Conservation (phyloP, 371 early-diverging fungal genomes). For the Fennellomyces sp. region DNA sequence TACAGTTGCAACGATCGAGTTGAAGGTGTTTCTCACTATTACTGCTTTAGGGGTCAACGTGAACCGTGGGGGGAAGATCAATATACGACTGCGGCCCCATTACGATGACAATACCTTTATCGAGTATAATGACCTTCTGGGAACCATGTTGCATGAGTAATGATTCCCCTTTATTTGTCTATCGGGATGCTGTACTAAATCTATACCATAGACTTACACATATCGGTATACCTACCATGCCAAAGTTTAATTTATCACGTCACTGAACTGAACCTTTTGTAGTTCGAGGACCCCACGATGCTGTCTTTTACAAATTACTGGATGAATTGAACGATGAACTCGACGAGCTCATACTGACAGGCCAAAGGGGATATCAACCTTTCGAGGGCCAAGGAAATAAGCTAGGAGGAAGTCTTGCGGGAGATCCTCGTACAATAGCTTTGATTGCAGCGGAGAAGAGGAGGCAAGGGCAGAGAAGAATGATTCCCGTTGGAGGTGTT, state of each 20-base stretch:
- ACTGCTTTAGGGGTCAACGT: constrained; percentile 56
- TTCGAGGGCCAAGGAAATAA: constrained; percentile 47
- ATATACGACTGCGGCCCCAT: constrained; percentile 57
- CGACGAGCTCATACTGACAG: constrained; percentile 43
- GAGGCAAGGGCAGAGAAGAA: constrained; percentile 27
- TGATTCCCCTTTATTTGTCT: not conserved
- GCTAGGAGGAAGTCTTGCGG: constrained; percentile 32
- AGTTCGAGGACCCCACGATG: constrained; percentile 70
- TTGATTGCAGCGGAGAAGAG: constrained; percentile 57
- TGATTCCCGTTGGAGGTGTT: constrained; percentile 55
- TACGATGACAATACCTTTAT: constrained; percentile 50
- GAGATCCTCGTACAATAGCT: constrained; percentile 27
- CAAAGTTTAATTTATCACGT: not conserved
- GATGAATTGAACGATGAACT: constrained; percentile 59
- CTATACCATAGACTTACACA: constrained; percentile 48
- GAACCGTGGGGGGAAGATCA: constrained; percentile 60
- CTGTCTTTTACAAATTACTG: constrained; percentile 58
- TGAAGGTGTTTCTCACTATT: not conserved
- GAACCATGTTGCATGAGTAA: constrained; percentile 71
- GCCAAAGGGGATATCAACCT: constrained; percentile 51
- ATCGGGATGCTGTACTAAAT: not conserved
- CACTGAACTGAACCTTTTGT: constrained; percentile 8
- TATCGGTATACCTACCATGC: constrained; percentile 28
- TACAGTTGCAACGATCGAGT: no score
- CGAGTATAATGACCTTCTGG: constrained; percentile 60